Evolutionary conservation across 108 stramenopile species (phyloP).

Genomic region (Mayamaea pseudoterrestris): DNA sequence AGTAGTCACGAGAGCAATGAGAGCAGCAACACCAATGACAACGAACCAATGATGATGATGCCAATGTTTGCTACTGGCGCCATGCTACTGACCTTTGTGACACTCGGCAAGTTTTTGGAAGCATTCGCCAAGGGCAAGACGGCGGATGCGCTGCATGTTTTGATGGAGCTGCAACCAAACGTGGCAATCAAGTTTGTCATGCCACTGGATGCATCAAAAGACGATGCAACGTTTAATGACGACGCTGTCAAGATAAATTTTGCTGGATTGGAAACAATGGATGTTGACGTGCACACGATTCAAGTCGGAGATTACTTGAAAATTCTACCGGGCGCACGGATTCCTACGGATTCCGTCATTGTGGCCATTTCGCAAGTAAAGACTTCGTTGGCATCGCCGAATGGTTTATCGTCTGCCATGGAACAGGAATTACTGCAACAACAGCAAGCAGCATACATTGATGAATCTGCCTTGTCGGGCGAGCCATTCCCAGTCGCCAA

Average conservation of each 20-base stretch:
- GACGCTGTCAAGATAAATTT: constrained; percentile 1
- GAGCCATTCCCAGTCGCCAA: constrained; percentile 77
- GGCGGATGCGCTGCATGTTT: constrained; percentile 51
- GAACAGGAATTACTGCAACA: background rate
- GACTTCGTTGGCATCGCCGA: background rate
- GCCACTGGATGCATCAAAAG: constrained; percentile 6
- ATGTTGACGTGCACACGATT: constrained; percentile 30
- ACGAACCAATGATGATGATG: constrained; percentile 14
- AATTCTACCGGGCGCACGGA: constrained; percentile 45
- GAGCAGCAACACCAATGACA: background rate
- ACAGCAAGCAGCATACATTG: constrained; percentile 31
- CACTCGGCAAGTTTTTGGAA: constrained; percentile 82
- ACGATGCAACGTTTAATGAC: background rate
- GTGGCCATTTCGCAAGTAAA: constrained; percentile 3
- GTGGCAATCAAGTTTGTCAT: no score
- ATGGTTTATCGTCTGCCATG: no score
- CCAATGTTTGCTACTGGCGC: constrained; percentile 81
- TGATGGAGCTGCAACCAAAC: constrained; percentile 54
- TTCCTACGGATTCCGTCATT: constrained; percentile 57
- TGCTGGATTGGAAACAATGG: constrained; percentile 37
- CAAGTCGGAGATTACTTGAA: constrained; percentile 35
- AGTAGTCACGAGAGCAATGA: background rate
- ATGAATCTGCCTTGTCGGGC: constrained; percentile 80
- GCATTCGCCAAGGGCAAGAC: constrained; percentile 76
- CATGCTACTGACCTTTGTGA: constrained; percentile 88